A percentile compares a stretch with the other conserved stretches of the same genome.
Conservation (phyloP, 1,284 basidiomycete genomes). For the Agroathelia rolfsii region DNA sequence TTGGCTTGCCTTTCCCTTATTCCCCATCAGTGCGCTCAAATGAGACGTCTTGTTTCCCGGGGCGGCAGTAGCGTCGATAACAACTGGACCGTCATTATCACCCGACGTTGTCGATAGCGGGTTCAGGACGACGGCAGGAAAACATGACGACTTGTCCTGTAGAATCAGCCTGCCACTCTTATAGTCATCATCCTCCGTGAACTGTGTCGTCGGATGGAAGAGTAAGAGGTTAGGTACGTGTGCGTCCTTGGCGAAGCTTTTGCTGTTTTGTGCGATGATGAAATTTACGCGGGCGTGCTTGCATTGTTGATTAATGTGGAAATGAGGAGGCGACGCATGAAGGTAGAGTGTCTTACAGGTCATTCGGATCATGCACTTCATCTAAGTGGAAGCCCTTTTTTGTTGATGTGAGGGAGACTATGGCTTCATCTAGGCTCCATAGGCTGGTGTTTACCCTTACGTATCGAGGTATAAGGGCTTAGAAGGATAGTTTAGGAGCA, state of each 20-base stretch:
- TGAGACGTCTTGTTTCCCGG: conserved; percentile 98
- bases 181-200: conserved; percentile 58
- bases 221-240: conserved; percentile 77
- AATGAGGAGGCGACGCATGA: no score
- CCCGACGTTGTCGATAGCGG: conserved; percentile 50
- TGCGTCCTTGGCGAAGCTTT: conserved; percentile 59
- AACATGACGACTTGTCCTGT: conserved; percentile 97
- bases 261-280: conserved; percentile 24
- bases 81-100: conserved; percentile 36
- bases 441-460: conserved; percentile 75
- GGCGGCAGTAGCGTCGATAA: conserved; percentile 93
- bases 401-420: conserved; percentile 41
- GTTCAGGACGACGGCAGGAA: conserved; percentile 78
- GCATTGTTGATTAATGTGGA: not conserved
- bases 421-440: conserved; percentile 53
- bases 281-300: not conserved
- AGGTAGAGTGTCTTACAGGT: no score
- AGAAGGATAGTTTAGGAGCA: conserved; percentile 9
- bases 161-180: conserved; percentile 76
- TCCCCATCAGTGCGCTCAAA: conserved; percentile 78
- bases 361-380: no score
- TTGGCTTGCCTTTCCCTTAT: conserved; percentile 59
- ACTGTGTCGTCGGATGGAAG: conserved; percentile 58
- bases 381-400: no score
- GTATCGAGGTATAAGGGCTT: conserved; percentile 73